Evolutionary conservation across 2,329 filamentous ascomycete genomes (phyloP), one percentile per base, ranked within the genome.

Genomic region (Magnaporthiopsis poae): DNA sequence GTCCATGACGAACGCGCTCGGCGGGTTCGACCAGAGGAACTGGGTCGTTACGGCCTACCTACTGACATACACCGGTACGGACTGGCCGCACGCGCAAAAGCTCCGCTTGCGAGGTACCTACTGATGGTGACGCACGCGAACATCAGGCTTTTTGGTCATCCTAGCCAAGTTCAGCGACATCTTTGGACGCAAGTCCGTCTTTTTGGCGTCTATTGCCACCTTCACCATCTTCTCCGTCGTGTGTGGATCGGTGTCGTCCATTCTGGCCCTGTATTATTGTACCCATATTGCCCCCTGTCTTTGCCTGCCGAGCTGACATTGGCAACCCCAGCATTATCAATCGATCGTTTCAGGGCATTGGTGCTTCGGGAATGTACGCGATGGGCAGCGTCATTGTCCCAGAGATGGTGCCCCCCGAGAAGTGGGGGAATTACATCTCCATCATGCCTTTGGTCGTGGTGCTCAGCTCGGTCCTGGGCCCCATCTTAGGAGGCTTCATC

Each of bases 41-140:
- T 82, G 81, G 81, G 74, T 84, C 5, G 78, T 83, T 15, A 81
- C 79, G 0, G 71, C 79, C 1, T 84, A 83, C 70, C 73, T 83
- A 12, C 72, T 84, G 29, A 80, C 80, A 0, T 84, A 82, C 67
- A 82, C 79, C 13, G 79, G 80, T 77, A 69, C 71, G 64, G 33
- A 15, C 35, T 62, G n/a, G 64, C 36, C 31, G 60, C 8, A 35
- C 59, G 21, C 21, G 21, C 35, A 13, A 21, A 31, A 3, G 5
- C 39, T 15, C 7, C 8, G 2, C 18, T 18, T 15, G 13, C 4
- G 13, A 31, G 13, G 27, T 46, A 21, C 35, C 29, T 46, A 21
- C 35, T 46, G 27, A 46, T 15, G n/a, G 12, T 27, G n/a, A 36
- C 5, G 60, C 59, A 18, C 39, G 3, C 60, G 11, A 46, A 18